Evolutionary conservation across 1,284 basidiomycete genomes (phyloP).

Genomic region (Golubevia sp.): DNA sequence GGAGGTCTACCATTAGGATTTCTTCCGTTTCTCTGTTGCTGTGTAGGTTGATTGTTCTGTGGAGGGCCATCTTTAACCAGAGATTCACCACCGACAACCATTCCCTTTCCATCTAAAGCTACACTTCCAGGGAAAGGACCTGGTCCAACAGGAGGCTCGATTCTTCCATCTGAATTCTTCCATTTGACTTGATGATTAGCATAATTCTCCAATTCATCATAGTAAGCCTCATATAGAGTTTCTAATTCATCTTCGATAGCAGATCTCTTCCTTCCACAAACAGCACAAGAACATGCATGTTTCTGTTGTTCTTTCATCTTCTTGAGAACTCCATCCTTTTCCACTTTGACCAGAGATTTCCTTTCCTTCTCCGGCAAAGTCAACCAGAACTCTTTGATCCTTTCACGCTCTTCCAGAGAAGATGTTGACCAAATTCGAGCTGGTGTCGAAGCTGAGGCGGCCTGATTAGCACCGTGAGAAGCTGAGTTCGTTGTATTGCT

Average conservation of each 20-base stretch:
- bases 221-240: conserved; percentile 99
- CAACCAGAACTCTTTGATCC: conserved; percentile 97
- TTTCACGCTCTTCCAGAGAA: conserved; percentile 74
- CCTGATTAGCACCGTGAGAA: conserved; percentile 1
- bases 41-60: conserved; percentile 31
- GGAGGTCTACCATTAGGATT: conserved; percentile 33
- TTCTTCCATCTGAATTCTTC: conserved; percentile 79
- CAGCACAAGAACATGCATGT: conserved; percentile 91
- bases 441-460: conserved; percentile 1
- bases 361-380: conserved; percentile 85
- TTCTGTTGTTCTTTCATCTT: conserved; percentile 99
- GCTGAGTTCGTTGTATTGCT: conserved; percentile 2
- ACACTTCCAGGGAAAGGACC: conserved; percentile 98
- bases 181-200: conserved; percentile 95
- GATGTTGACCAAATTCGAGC: conserved; percentile 5
- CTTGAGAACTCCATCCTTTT: conserved; percentile 92
- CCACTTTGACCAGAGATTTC: conserved; percentile 85
- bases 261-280: conserved; percentile 93
- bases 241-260: conserved; percentile 99
- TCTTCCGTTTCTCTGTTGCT: conserved; percentile 42
- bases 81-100: conserved; percentile 74
- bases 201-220: conserved; percentile 98
- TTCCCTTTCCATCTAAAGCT: conserved; percentile 83
- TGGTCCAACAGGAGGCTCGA: conserved; percentile 88
- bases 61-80: conserved; percentile 32